Percentiles rank a stretch among this genome's conserved stretches.
These are phyloP conservation scores for Cicer yamashitae DNA, from an alignment of 306 rosid species.

Conservation along the genomic window DNA sequence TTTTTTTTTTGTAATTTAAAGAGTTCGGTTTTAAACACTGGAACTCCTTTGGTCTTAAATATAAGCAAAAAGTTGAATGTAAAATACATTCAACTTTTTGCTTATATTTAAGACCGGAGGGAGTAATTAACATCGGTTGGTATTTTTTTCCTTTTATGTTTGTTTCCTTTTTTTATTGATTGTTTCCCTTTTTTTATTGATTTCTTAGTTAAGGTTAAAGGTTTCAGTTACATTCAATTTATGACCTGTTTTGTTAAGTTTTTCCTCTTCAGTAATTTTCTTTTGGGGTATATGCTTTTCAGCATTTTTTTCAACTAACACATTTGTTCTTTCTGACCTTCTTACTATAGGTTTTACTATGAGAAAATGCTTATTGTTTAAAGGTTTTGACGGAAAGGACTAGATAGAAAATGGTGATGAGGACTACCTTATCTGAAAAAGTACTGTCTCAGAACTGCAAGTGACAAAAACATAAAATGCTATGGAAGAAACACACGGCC, in stretches of 20 bases:
- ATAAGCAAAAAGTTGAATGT: too few species aligned
- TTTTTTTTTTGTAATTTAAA: constrained; percentile 13
- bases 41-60: neutral
- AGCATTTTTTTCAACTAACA: neutral
- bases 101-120: too few species aligned
- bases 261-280: neutral
- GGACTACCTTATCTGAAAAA: constrained; percentile 25
- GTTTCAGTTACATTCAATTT: constrained; percentile 1
- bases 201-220: neutral
- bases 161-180: constrained; percentile 17
- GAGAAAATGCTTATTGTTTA: constrained; percentile 31
- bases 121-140: constrained; percentile 4
- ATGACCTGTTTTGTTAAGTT: neutral
- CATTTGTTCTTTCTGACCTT: constrained; percentile 18
- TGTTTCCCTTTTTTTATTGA: constrained; percentile 27
- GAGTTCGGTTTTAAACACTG: neutral
- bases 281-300: neutral
- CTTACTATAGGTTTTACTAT: constrained; percentile 36
- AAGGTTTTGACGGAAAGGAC: constrained; percentile 39
- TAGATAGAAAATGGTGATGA: constrained; percentile 15
- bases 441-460: constrained; percentile 28
- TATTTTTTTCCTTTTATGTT: neutral
- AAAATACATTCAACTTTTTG: too few species aligned
- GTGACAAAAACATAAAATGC: constrained; percentile 32
- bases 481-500: constrained; percentile 60